Conservation (phyloP, 2,329 filamentous ascomycete genomes). For the Chaetomium olivaceum region DNA sequence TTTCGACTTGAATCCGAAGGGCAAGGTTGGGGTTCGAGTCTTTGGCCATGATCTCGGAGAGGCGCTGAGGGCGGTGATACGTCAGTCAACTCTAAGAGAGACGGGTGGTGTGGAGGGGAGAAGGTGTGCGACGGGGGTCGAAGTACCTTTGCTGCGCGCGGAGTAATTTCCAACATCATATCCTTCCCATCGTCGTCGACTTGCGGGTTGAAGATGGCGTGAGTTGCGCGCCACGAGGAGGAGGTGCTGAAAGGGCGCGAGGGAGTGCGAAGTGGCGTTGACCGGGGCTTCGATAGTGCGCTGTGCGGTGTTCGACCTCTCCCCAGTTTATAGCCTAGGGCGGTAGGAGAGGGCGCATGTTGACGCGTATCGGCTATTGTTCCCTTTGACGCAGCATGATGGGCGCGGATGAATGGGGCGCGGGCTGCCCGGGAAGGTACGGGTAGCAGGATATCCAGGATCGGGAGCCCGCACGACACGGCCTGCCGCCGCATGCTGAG, state of each 20-base stretch:
- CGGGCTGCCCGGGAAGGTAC: conserved; percentile 7
- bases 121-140: too few relatives aligned
- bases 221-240: conserved; percentile 44
- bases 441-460: conserved; percentile 48
- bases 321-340: conserved; percentile 8
- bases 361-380: background rate
- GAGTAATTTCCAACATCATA: conserved; percentile 80
- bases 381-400: conserved; percentile 20
- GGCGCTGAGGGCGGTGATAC: conserved; percentile 51
- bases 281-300: conserved; percentile 18
- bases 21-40: conserved; percentile 76
- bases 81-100: conserved; percentile 9
- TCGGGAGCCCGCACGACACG: conserved; percentile 27
- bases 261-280: background rate
- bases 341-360: background rate
- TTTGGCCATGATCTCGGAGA: conserved; percentile 73
- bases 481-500: conserved; percentile 36
- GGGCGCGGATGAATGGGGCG: conserved; percentile 18
- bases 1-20: conserved; percentile 88
- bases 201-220: conserved; percentile 67
- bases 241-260: conserved; percentile 43
- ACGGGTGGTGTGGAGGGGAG: background rate
- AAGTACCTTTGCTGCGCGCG: conserved; percentile 74
- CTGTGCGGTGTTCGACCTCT: background rate
- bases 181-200: conserved; percentile 81